Base-by-base conservation (phyloP, 495 filamentous ascomycete genomes). In the Halenospora varia region DNA sequence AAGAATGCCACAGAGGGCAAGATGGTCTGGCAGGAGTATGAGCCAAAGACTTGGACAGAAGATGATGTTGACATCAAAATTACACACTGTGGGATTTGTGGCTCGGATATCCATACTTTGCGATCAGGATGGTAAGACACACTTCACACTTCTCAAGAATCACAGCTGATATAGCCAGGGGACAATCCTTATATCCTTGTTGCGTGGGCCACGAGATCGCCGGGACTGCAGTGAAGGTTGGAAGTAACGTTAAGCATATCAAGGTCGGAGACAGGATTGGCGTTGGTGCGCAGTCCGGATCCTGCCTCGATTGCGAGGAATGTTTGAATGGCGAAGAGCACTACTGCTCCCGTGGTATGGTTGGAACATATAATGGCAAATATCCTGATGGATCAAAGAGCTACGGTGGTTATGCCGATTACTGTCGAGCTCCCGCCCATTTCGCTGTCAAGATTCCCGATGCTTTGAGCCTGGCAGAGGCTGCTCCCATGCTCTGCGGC, bases 181-280 rank as follows among this genome's bases (percentile, higher is more conserved):
- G 77, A 0, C 78, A 78, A 49, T 81, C 86, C 6, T 67, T 78
- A 35, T 92, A 92, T 69, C 88, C 89, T 25, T 84, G 79, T 69
- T 81, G 83, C 57, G 88, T 89, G 18, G 90, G 89, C 48, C 90
- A 94, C 71, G 92, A 96, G 66, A 92, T 96, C 47, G 82, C 93
- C 61, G 92, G 92, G 23, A 83, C 73, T 29, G 87, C 84, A 1
- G 82, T 89, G 24, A 83, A 83, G 24, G 77, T 93, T 20, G 92
- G 90, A 23, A 76, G 70, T 29, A 75, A 83, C 26, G 84, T 77
- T 3, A 83, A 83, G 51, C 75, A 77, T 40, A 74, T 95, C 68
- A 83, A 85, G 67, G 62, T 89, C 48, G 92, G 92, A 25, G 91
- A 96, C 66, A 83, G 90, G 35, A 89, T 94, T 29, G 92, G 92